Evolutionary conservation across 2,329 filamentous ascomycete genomes (phyloP).

Genomic region (Penicillium polonicum): DNA sequence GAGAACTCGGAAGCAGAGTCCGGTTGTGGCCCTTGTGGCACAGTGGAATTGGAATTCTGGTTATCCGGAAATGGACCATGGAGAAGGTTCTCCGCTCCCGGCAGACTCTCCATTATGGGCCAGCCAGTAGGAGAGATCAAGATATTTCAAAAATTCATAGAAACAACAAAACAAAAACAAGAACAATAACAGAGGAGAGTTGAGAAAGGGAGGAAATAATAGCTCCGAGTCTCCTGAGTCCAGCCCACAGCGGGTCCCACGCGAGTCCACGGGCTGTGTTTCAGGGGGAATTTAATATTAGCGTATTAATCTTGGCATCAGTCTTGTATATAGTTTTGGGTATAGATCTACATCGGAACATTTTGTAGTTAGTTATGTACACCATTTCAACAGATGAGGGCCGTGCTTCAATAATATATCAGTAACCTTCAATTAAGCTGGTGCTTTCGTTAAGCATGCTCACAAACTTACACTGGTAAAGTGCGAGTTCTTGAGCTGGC

Average conservation of each 20-base stretch:
- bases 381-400: too few relatives aligned
- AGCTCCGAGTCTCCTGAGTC: conserved; percentile 13
- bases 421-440: too few relatives aligned
- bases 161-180: background rate
- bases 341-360: background rate
- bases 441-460: too few relatives aligned
- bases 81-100: conserved; percentile 30
- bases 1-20: conserved; percentile 17
- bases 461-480: too few relatives aligned
- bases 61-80: conserved; percentile 32
- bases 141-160: conserved; percentile 1
- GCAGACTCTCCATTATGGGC: conserved; percentile 36
- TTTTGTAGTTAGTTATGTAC: too few relatives aligned
- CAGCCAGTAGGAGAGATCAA: conserved; percentile 26
- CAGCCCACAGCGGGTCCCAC: conserved; percentile 12
- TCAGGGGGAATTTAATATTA: conserved; percentile 5
- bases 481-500: too few relatives aligned
- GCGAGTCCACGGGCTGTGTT: conserved; percentile 9
- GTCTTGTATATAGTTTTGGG: background rate
- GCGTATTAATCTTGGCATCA: background rate
- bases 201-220: conserved; percentile 5
- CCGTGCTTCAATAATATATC: too few relatives aligned
- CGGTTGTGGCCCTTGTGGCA: conserved; percentile 15
- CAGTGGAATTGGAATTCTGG: conserved; percentile 23
- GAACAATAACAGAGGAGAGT: background rate